Conservation (phyloP, 1,284 basidiomycete genomes). For the Takashimella koratensis region DNA sequence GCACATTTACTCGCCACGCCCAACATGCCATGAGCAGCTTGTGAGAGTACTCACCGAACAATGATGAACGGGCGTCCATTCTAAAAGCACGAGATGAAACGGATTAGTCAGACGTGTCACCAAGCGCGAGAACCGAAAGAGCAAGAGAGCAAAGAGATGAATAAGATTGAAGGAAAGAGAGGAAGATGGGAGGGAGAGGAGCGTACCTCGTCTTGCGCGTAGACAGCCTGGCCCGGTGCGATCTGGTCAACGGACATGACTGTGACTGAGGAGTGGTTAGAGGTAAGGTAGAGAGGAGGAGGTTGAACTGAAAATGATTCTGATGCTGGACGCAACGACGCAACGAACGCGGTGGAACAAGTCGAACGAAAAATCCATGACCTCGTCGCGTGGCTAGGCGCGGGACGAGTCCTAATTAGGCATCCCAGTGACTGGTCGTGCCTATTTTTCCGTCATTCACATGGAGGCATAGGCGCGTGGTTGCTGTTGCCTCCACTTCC, state of each 20-base stretch:
- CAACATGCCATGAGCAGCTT: neutral
- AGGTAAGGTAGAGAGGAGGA: neutral
- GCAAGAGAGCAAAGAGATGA: neutral
- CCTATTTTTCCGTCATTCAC: too few relatives aligned
- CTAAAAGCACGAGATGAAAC: too few relatives aligned
- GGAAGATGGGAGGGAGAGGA: neutral
- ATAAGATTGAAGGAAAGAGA: neutral
- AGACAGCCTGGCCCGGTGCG: constrained; percentile 62
- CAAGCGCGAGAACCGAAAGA: too few relatives aligned
- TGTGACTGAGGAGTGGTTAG: neutral
- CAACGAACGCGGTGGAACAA: neutral
- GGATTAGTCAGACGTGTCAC: too few relatives aligned
- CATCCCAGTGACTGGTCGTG: too few relatives aligned
- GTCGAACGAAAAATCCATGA: too few relatives aligned
- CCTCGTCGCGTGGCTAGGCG: too few relatives aligned
- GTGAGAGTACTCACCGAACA: constrained; percentile 53
- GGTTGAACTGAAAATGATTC: neutral
- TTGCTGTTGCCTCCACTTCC: too few relatives aligned
- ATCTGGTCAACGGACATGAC: constrained; percentile 46
- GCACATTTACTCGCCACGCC: neutral
- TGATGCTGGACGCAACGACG: neutral
- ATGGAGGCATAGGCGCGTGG: too few relatives aligned
- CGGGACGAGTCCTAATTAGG: too few relatives aligned
- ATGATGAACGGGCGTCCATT: constrained; percentile 98
- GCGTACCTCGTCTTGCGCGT: constrained; percentile 82